A percentile compares a stretch with the other conserved stretches of the same genome.
Conservation (phyloP, 2,329 filamentous ascomycete genomes). For the Fusarium sp. region DNA sequence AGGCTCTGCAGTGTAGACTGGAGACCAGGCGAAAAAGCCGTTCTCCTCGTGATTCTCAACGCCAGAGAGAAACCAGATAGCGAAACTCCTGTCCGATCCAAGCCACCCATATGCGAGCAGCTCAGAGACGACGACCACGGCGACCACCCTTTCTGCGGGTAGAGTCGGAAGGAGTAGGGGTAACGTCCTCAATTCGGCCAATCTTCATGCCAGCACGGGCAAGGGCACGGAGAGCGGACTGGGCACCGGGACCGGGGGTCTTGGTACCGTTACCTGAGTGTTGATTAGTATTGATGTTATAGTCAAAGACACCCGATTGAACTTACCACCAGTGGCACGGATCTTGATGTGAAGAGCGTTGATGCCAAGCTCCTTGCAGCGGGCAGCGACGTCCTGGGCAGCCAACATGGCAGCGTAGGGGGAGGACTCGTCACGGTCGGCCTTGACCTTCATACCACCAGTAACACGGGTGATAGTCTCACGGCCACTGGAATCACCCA, state of each 20-base stretch:
- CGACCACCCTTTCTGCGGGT: conserved; percentile 99
- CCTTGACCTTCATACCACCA: conserved; percentile 99
- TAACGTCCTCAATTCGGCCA: conserved; percentile 99
- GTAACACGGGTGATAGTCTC: conserved; percentile 99
- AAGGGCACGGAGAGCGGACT: conserved; percentile 98
- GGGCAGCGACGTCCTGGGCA: conserved; percentile 95
- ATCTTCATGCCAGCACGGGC: conserved; percentile 99
- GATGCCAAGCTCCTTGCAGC: conserved; percentile 78
- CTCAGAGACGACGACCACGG: conserved; percentile 99
- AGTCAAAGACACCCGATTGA: background rate
- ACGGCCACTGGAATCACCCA: conserved; percentile 84
- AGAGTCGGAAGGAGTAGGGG: conserved; percentile 98
- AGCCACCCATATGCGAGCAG: conserved; percentile 42
- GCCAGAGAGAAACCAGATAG: conserved; percentile 68
- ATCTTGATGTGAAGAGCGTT: conserved; percentile 99
- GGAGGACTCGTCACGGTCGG: conserved; percentile 99
- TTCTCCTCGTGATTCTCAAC: conserved; percentile 79
- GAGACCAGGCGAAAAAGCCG: conserved; percentile 74
- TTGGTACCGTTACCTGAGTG: conserved; percentile 93
- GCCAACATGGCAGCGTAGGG: conserved; percentile 99
- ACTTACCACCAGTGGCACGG: conserved; percentile 94
- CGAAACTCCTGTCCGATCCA: conserved; percentile 53
- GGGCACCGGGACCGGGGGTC: conserved; percentile 98
- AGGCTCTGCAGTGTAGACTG: conserved; percentile 64
- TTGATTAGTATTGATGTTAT: conserved; percentile 12